Percentiles rank a stretch among this genome's conserved stretches.
phyloP scores from a whole-genome alignment of 352 stramenopile species.

The Pythium aristosporum region DNA sequence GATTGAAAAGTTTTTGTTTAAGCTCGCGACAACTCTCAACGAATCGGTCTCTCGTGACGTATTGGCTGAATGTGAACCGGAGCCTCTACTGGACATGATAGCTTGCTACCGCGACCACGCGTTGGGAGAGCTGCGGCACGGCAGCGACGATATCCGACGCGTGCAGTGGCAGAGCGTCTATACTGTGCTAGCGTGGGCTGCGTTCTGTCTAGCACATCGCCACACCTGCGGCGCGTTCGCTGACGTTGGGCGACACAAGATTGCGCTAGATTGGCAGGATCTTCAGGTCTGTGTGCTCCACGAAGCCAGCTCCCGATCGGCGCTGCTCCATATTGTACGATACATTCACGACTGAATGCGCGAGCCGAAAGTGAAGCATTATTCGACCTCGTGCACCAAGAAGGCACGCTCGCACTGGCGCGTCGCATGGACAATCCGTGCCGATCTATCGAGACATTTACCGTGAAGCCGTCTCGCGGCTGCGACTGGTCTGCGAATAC shows the following conservation, averaged over 20 bases:
- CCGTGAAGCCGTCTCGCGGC: background rate
- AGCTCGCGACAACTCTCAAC: background rate
- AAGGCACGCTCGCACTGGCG: slow-evolving; percentile 9
- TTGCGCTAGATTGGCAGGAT: slow-evolving; percentile 15
- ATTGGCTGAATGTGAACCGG: background rate
- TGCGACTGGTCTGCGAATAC: background rate
- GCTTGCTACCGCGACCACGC: slow-evolving; percentile 4
- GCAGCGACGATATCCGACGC: slow-evolving; percentile 13
- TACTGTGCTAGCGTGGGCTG: slow-evolving; percentile 8
- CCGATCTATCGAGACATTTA: slow-evolving; percentile 17
- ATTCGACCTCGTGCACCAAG: slow-evolving; percentile 20
- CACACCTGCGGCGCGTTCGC: background rate
- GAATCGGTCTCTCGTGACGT: background rate
- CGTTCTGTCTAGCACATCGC: slow-evolving; percentile 9
- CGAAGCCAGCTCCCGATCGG: background rate
- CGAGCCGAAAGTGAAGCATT: background rate
- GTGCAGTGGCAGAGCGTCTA: slow-evolving; percentile 19
- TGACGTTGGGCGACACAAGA: slow-evolving; percentile 3
- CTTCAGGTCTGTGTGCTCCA: slow-evolving; percentile 16
- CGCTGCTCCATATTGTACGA: slow-evolving; percentile 3
- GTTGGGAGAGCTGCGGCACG: background rate
- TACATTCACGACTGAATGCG: slow-evolving; percentile 16
- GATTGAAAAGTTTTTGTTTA: slow-evolving; percentile 14
- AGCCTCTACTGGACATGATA: background rate
- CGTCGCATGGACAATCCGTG: slow-evolving; percentile 9